Evolutionary conservation across 1,139 yeast species (phyloP).

Genomic region (Pichia sp.): DNA sequence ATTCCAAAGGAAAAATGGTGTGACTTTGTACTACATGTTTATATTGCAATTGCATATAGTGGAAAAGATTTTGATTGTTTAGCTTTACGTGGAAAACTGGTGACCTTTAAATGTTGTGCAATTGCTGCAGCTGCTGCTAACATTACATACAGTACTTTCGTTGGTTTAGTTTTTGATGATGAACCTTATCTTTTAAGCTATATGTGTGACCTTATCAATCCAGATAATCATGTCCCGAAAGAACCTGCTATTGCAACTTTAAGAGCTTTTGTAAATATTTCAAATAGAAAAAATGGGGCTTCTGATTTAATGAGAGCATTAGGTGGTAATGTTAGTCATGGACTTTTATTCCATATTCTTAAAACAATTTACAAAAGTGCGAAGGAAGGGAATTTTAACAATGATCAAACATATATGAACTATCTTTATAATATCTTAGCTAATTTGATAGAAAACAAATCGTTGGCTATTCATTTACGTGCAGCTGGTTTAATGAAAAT

Average conservation of each 20-base stretch:
- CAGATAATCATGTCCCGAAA: constrained; percentile 44
- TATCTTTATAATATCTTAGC: constrained; percentile 54
- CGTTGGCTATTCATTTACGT: constrained; percentile 43
- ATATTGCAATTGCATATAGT: constrained; percentile 68
- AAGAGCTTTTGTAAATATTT: constrained; percentile 64
- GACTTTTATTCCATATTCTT: constrained; percentile 66
- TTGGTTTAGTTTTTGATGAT: constrained; percentile 61
- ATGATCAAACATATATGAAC: constrained; percentile 46
- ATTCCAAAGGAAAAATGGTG: constrained; percentile 63
- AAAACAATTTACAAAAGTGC: constrained; percentile 53
- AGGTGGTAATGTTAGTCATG: constrained; percentile 90
- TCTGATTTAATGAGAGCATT: constrained; percentile 73
- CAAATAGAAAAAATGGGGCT: constrained; percentile 66
- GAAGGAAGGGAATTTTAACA: constrained; percentile 32
- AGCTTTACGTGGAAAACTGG: constrained; percentile 50
- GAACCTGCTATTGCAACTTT: constrained; percentile 56
- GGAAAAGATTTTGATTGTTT: constrained; percentile 47
- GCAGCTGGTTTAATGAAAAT: constrained; percentile 71
- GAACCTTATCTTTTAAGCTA: constrained; percentile 73
- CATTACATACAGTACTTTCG: constrained; percentile 48
- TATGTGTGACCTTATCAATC: constrained; percentile 63
- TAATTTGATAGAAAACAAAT: constrained; percentile 49
- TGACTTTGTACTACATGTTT: constrained; percentile 56
- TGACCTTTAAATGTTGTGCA: constrained; percentile 61
- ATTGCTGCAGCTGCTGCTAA: constrained; percentile 51